These are phyloP conservation scores for Entoloma clypeatum DNA, from an alignment of 1,284 basidiomycete genomes.

Conservation along the genomic window DNA sequence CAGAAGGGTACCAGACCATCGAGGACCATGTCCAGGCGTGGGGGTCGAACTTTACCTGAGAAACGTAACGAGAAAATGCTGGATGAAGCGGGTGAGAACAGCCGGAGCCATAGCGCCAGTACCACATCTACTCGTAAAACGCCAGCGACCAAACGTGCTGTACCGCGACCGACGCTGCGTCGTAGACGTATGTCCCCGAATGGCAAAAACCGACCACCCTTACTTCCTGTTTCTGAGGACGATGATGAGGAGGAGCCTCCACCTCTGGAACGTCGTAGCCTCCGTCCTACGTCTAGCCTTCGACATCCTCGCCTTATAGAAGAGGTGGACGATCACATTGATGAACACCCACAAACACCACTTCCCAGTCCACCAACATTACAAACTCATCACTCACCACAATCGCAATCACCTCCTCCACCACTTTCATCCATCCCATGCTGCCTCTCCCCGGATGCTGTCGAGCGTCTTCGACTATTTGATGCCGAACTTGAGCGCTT, in stretches of 20 bases:
- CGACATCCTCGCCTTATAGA: no score
- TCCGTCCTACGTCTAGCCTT: no score
- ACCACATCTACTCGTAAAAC: not conserved
- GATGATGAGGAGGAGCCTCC: no score
- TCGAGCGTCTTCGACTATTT: conserved; percentile 2
- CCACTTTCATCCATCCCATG: no score
- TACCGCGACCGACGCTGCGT: not conserved
- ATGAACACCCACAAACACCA: no score
- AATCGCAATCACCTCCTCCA: not conserved
- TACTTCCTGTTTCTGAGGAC: no score
- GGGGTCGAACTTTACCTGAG: not conserved
- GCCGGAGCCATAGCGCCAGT: not conserved
- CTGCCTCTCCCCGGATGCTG: conserved; percentile 4
- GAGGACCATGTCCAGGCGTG: not conserved
- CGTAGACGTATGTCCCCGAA: not conserved
- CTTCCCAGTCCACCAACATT: no score
- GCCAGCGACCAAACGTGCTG: not conserved
- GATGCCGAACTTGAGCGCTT: no score
- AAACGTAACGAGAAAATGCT: conserved; percentile 4
- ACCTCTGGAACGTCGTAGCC: no score
- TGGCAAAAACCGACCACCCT: conserved; percentile 7
- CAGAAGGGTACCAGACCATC: not conserved
- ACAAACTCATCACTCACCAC: not conserved
- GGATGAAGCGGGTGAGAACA: conserved; percentile 2
- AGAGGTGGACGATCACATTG: no score